Evolutionary conservation across 176 grass and related monocot species (phyloP), one percentile per base, ranked within the genome.

Genomic region (Eremochloa ophiuroides): DNA sequence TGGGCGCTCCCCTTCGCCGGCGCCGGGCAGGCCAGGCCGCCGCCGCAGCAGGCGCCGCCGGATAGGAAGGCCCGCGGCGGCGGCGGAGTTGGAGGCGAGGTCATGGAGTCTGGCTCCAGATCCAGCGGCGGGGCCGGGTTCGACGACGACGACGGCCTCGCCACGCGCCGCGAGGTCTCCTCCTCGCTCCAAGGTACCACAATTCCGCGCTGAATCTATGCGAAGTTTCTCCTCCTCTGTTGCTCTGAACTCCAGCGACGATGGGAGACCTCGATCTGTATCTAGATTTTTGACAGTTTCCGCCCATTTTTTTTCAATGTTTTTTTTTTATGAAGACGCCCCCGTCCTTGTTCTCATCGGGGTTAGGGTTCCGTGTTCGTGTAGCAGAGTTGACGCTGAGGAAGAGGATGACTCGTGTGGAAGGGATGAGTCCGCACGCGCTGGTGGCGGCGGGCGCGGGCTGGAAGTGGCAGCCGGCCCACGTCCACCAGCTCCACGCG

Each of bases 81-180:
- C 3, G 51, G 39, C 39, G 39, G 50, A 6, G 8, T 28, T 2
- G 27, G 58, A 2, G 26, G 35, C 2, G 35, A 62, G 10, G 66
- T 71, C 78, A 98, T 98, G 95, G 95, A 98, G 8, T 80, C 92
- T 0, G 86, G 83, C 40, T 98, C 95, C 78, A 93, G 88, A 89
- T 98, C 95, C 82, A 91, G 93, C 83, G 87, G 82, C 65, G 92
- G 76, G 68, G 85, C 75, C 59, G 95, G 95, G 50, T 98, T 93
- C 62, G 95, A 98, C 53, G 93, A 98, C 53, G 95, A 88, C 22
- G 90, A 86, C 43, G 92, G 88, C 46, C 86, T 98, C 76, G 71
- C 80, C 77, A 84, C 82, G 76, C 89, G 84, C 79, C 86, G 93
- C 42, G 93, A 98, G 84, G 95, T 84, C 71, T 95, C 92, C 73